Conservation (phyloP, 140 eudicot genomes). For the Senecio squalidus region DNA sequence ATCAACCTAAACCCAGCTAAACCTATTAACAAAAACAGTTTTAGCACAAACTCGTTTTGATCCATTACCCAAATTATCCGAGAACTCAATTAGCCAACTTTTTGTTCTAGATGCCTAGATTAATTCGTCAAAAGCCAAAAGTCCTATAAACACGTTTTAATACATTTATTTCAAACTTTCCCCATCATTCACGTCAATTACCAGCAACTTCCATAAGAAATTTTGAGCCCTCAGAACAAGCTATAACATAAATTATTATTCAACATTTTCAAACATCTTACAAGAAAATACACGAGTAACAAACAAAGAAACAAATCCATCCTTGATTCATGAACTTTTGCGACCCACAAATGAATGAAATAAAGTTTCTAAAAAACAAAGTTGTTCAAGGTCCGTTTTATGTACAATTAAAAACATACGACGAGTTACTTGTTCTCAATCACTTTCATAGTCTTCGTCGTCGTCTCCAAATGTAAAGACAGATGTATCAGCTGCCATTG, state of each 20-base stretch:
- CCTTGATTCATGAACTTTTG: conserved; percentile 1
- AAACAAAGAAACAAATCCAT: neutral
- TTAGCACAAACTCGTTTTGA: too few relatives aligned
- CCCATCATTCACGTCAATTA: neutral
- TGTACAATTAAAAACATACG: conserved; percentile 31
- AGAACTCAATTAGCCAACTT: too few relatives aligned
- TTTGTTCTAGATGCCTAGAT: too few relatives aligned
- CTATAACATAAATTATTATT: conserved; percentile 4
- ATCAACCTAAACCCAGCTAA: too few relatives aligned
- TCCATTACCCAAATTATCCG: too few relatives aligned
- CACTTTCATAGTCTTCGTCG: conserved; percentile 91
- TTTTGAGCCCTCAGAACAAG: neutral
- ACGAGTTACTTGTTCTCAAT: conserved; percentile 23
- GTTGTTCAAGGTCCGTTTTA: conserved; percentile 18
- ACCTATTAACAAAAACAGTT: too few relatives aligned
- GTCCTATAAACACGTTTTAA: too few relatives aligned
- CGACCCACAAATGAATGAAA: conserved; percentile 16
- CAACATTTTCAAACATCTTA: conserved; percentile 16
- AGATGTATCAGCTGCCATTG: conserved; percentile 98
- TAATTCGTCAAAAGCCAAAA: too few relatives aligned
- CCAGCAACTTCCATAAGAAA: neutral
- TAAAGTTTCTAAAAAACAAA: neutral
- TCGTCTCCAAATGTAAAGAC: conserved; percentile 94
- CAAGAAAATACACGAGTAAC: conserved; percentile 22
- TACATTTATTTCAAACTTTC: too few relatives aligned